Evolutionary conservation across 2,329 filamentous ascomycete genomes (phyloP).

Genomic region (Scorias spongiosa): DNA sequence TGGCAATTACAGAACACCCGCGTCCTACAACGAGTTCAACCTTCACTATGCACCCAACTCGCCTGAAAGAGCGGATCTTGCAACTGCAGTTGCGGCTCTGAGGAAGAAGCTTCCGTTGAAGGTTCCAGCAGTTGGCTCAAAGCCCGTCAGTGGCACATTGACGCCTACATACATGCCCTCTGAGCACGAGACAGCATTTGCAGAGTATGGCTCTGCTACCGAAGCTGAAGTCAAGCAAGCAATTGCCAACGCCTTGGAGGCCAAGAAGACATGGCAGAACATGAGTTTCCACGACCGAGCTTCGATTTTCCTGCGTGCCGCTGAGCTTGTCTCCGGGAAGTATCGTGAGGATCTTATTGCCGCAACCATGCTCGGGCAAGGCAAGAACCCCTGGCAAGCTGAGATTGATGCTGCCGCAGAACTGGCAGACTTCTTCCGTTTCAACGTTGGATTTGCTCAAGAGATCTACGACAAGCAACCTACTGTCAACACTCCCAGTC

Average conservation of each 20-base stretch:
- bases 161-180: conserved; percentile 2
- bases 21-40: no score
- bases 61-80: neutral
- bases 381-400: conserved; percentile 27
- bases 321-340: conserved; percentile 17
- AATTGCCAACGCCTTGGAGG: conserved; percentile 19
- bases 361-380: conserved; percentile 28
- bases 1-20: no score
- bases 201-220: conserved; percentile 3
- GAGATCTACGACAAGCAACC: conserved; percentile 26
- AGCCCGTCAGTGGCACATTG: neutral
- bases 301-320: conserved; percentile 22
- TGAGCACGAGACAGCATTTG: conserved; percentile 2
- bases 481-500: conserved; percentile 10
- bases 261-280: conserved; percentile 20
- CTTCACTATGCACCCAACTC: neutral
- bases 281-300: conserved; percentile 22
- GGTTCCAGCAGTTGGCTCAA: conserved; percentile 2
- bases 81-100: neutral
- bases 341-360: conserved; percentile 22
- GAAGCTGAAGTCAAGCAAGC: conserved; percentile 7
- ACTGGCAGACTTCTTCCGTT: conserved; percentile 24
- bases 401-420: conserved; percentile 25
- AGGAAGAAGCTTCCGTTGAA: conserved; percentile 1
- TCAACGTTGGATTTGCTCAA: conserved; percentile 18